phyloP scores from a whole-genome alignment of 179 eudicot genomes.

The Beta macrorhiza region DNA sequence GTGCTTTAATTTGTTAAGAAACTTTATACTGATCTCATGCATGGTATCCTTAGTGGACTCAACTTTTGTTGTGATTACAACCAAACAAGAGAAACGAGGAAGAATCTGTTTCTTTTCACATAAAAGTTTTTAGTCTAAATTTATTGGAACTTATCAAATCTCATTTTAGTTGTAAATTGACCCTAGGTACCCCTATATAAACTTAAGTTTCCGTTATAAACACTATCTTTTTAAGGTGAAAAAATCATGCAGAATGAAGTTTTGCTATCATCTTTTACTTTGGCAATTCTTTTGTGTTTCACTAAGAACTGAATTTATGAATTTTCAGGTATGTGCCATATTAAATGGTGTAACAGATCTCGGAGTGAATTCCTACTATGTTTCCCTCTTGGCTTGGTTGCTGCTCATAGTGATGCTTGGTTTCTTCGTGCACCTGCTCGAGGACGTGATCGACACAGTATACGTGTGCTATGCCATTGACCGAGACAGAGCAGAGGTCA shows the following conservation, averaged over 20 bases:
- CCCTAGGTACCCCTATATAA: too few relatives aligned
- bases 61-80: too few relatives aligned
- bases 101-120: too few relatives aligned
- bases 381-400: slow-evolving; percentile 60
- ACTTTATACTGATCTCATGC: background rate
- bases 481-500: slow-evolving; percentile 83
- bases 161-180: too few relatives aligned
- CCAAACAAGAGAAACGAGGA: too few relatives aligned
- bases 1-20: background rate
- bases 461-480: slow-evolving; percentile 95
- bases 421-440: slow-evolving; percentile 70
- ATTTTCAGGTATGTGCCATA: slow-evolving; percentile 68
- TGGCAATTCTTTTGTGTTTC: background rate
- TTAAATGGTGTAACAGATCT: slow-evolving; percentile 57
- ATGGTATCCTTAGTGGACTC: background rate
- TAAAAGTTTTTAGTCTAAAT: too few relatives aligned
- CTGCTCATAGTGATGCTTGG: slow-evolving; percentile 70
- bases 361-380: slow-evolving; percentile 61
- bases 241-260: background rate
- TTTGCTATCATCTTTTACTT: background rate
- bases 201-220: too few relatives aligned
- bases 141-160: too few relatives aligned
- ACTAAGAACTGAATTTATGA: background rate
- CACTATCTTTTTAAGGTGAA: too few relatives aligned
- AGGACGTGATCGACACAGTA: slow-evolving; percentile 80